Evolutionary conservation across 345 rosid genomes (phyloP), one percentile per base, ranked within the genome.

Genomic region (Euphorbia lathyris): DNA sequence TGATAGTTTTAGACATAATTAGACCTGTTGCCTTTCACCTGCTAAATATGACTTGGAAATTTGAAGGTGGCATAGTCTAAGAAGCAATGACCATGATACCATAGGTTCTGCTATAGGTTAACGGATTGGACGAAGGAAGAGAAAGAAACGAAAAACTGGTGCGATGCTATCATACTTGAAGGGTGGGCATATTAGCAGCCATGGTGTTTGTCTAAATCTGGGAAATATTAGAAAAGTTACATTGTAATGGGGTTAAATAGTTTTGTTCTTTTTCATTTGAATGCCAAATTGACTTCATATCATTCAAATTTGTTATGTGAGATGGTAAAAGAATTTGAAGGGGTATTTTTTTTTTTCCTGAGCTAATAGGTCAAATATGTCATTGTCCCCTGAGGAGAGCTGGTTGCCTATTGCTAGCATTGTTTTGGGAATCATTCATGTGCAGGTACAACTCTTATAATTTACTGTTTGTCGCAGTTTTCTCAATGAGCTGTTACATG

Each of bases 341-440:
- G 51, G 16, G 4, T 51, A 50, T 48, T 14, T 55, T 34, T 71
- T 71, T 67, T 3, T 30, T n/a, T n/a, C n/a, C 32, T 59, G 38
- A 60, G 60, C 71, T 68, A 51, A 75, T 78, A 95, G 97, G 83
- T 85, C 97, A 20, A 92, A 85, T 72, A 81, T 95, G 47, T 88
- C 97, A 1, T 75, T 95, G 22, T 92, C 96, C 17, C 89, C 96
- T 3, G 91, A 90, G 45, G 99, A 95, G 50, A 90, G 91, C 72
- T 95, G 97, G 99, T 79, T 95, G 79, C 97, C 99, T 43, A 77
- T 95, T 79, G 85, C 97, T 59, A 90, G 99, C 84, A 92, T 95
- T 30, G 52, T 92, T 61, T 77, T 92, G 58, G 90, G 99, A 77
- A 84, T 90, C 61, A 64, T 85, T 76, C 99, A 95, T 69, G 85